Percentiles rank a stretch among this genome's conserved stretches.
Evolutionary conservation across 495 filamentous ascomycete genomes (phyloP).

Genomic region (Clohesyomyces aquaticus): DNA sequence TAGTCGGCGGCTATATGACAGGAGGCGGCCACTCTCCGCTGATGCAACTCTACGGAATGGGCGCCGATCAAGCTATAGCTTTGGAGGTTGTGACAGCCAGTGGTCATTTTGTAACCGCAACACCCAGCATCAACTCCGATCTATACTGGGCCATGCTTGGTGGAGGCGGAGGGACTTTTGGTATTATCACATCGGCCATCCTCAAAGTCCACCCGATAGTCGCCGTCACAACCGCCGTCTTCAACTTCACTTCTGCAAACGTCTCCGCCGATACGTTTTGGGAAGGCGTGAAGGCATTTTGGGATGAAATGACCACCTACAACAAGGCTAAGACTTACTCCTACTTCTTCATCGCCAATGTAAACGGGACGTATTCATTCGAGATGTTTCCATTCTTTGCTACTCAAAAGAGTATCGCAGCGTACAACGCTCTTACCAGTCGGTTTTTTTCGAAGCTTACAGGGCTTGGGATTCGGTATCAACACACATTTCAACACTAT

Average conservation of each 20-base stretch:
- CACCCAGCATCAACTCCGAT: constrained; percentile 19
- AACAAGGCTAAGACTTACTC: constrained; percentile 31
- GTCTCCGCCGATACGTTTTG: constrained; percentile 22
- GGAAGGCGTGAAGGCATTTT: constrained; percentile 13
- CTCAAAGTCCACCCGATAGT: constrained; percentile 29
- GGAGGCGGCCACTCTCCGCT: constrained; percentile 33
- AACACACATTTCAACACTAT: constrained; percentile 13
- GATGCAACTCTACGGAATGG: constrained; percentile 27
- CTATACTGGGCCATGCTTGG: constrained; percentile 39
- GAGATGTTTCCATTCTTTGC: constrained; percentile 29
- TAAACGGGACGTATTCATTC: constrained; percentile 14
- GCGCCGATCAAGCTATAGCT: constrained; percentile 25
- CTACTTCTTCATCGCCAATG: constrained; percentile 16
- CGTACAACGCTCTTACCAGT: constrained; percentile 20
- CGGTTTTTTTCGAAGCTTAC: constrained; percentile 29
- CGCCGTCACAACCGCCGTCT: constrained; percentile 20
- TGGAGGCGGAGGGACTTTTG: constrained; percentile 40
- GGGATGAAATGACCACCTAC: constrained; percentile 21
- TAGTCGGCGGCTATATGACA: constrained; percentile 27
- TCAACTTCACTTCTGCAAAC: constrained; percentile 15
- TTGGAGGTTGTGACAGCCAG: constrained; percentile 28
- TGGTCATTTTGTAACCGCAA: constrained; percentile 24
- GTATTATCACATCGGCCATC: constrained; percentile 23
- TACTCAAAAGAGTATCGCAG: constrained; percentile 25
- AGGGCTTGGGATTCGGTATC: constrained; percentile 10